Conservation (phyloP, 225 moss, liverwort and hornwort genomes). For the Rhytidiadelphus loreus region DNA sequence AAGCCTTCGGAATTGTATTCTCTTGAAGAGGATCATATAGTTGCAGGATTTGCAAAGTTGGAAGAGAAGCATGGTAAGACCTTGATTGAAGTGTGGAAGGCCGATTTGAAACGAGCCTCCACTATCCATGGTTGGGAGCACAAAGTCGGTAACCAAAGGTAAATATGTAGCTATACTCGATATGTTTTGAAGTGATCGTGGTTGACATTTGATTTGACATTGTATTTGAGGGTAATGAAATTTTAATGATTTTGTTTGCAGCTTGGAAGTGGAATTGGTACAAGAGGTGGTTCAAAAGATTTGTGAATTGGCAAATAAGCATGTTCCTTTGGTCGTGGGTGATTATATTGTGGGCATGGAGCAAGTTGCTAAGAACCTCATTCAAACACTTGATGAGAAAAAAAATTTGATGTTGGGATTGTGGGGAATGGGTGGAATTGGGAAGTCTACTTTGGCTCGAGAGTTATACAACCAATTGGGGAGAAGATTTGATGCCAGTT, state of each 20-base stretch:
- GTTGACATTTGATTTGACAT: not conserved
- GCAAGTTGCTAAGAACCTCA: not conserved
- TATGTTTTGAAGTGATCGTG: not conserved
- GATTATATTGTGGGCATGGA: not conserved
- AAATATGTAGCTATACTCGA: fast-evolving
- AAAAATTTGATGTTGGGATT: not conserved
- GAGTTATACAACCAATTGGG: not conserved
- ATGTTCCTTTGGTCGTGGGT: not conserved
- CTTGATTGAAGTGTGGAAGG: no score
- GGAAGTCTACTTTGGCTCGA: not conserved
- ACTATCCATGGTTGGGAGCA: no score
- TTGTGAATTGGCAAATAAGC: not conserved
- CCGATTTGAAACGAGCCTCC: no score
- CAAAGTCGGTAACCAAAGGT: not conserved
- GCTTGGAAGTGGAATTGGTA: not conserved
- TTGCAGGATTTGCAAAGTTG: no score
- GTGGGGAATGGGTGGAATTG: not conserved
- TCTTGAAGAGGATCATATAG: no score
- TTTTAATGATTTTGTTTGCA: not conserved
- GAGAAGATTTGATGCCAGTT: not conserved
- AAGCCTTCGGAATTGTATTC: no score
- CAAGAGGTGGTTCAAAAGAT: not conserved
- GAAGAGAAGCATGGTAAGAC: no score
- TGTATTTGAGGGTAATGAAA: not conserved
- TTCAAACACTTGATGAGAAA: not conserved